Evolutionary conservation across 2,329 filamentous ascomycete species (phyloP).

Genomic region (Fusarium nanum): DNA sequence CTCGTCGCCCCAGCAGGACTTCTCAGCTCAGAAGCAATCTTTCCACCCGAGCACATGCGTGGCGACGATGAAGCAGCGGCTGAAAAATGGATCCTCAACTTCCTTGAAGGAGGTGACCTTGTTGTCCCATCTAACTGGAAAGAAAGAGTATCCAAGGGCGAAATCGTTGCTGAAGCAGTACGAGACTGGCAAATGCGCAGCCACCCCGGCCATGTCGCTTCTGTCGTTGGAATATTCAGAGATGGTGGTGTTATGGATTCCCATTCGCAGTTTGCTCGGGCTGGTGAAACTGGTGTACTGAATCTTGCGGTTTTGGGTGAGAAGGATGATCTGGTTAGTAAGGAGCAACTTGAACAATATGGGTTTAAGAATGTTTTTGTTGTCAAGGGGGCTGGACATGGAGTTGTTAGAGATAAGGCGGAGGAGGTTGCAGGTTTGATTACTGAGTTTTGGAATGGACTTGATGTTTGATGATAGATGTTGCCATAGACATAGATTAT

Average conservation of each 20-base stretch:
- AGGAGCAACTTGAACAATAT: slow-evolving; percentile 15
- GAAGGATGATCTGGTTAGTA: slow-evolving; percentile 38
- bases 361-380: slow-evolving; percentile 42
- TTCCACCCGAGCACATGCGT: slow-evolving; percentile 44
- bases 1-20: slow-evolving; percentile 63
- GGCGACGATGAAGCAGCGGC: slow-evolving; percentile 49
- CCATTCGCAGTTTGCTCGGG: slow-evolving; percentile 39
- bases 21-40: slow-evolving; percentile 41
- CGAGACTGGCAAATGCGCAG: slow-evolving; percentile 60
- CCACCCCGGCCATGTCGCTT: slow-evolving; percentile 59
- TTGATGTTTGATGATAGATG: neutral
- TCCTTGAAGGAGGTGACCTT: slow-evolving; percentile 58
- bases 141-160: slow-evolving; percentile 53
- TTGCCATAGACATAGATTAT: neutral
- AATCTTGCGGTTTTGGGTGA: slow-evolving; percentile 42
- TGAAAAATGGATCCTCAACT: slow-evolving; percentile 52
- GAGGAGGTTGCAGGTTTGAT: slow-evolving; percentile 35
- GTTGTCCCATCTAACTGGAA: slow-evolving; percentile 58
- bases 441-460: slow-evolving; percentile 31
- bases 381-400: slow-evolving; percentile 39
- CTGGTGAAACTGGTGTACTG: slow-evolving; percentile 14
- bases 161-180: slow-evolving; percentile 61
- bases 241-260: slow-evolving; percentile 58
- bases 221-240: slow-evolving; percentile 59
- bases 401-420: slow-evolving; percentile 43